These are phyloP conservation scores for Neurospora discreta DNA, from an alignment of 495 filamentous ascomycete genomes.

Conservation along the genomic window DNA sequence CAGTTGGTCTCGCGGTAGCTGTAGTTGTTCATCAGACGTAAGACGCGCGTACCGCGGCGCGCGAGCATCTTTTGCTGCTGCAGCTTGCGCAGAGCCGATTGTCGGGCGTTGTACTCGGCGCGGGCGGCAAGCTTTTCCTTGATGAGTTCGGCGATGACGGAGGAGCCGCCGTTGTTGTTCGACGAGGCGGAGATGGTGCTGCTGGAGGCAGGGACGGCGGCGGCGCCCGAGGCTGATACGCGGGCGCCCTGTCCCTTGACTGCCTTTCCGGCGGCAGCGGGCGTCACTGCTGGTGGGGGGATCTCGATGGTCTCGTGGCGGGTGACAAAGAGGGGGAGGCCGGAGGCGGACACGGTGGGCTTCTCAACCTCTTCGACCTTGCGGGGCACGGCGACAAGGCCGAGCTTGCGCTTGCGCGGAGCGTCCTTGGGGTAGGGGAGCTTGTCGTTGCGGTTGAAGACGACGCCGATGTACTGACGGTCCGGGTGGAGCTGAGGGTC, in stretches of 20 bases:
- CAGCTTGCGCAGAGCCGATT: conserved; percentile 14
- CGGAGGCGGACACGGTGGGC: conserved; percentile 24
- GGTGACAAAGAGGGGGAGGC: conserved; percentile 32
- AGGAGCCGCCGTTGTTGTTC: conserved; percentile 9
- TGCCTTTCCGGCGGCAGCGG: neutral
- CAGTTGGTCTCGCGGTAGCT: conserved; percentile 78
- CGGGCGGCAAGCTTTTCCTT: conserved; percentile 25
- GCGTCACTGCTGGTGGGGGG: neutral
- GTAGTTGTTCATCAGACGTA: conserved; percentile 55
- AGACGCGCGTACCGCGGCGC: conserved; percentile 24
- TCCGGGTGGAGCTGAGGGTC: conserved; percentile 70
- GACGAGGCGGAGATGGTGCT: neutral
- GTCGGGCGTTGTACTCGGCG: conserved; percentile 24
- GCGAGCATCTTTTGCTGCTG: conserved; percentile 10
- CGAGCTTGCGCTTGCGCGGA: conserved; percentile 55
- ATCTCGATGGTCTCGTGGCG: conserved; percentile 24
- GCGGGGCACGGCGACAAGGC: conserved; percentile 45
- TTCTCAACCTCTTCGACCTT: conserved; percentile 10
- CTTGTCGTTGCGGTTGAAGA: conserved; percentile 59
- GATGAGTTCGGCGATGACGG: conserved; percentile 20
- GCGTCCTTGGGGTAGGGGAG: conserved; percentile 68
- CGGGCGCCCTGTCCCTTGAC: neutral
- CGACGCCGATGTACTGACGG: conserved; percentile 84
- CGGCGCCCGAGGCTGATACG: neutral
- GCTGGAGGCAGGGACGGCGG: neutral